Conservation (phyloP, 345 rosid genomes). For the Clausena lansium region DNA sequence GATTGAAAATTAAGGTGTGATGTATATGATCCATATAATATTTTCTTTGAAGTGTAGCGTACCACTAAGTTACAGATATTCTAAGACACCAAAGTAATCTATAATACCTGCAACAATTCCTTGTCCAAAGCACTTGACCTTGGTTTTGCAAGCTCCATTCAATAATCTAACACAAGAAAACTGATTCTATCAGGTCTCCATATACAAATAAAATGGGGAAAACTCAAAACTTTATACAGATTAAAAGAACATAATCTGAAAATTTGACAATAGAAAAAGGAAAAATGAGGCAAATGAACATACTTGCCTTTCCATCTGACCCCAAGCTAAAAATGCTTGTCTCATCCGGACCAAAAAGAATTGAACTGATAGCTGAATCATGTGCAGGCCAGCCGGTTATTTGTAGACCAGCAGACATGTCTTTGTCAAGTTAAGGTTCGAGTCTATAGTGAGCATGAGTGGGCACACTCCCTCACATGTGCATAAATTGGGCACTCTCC, state of each 20-base stretch:
- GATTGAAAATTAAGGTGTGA: neutral
- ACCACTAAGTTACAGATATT: neutral
- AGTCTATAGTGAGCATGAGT: neutral
- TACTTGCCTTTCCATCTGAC: slow-evolving; percentile 59
- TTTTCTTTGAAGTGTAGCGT: neutral
- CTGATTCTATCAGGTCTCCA: slow-evolving; percentile 18
- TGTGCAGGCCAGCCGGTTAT: slow-evolving; percentile 86
- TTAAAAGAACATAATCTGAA: neutral
- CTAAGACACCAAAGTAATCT: neutral
- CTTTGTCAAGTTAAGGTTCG: slow-evolving; percentile 49
- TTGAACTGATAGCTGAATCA: slow-evolving; percentile 65
- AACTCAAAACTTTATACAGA: neutral
- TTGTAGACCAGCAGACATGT: slow-evolving; percentile 74
- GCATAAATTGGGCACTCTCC: neutral
- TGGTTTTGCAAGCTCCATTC: slow-evolving; percentile 87
- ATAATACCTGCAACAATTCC: slow-evolving; percentile 51
- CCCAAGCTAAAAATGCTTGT: slow-evolving; percentile 74
- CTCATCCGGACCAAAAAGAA: slow-evolving; percentile 70
- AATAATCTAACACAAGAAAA: slow-evolving; percentile 39
- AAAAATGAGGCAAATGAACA: neutral
- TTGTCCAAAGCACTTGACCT: slow-evolving; percentile 72
- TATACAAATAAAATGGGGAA: neutral
- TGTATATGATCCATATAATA: neutral
- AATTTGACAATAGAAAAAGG: slow-evolving; percentile 1
- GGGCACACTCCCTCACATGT: neutral